Evolutionary conservation across 2,329 filamentous ascomycete species (phyloP), one percentile per base, ranked within the genome.

Genomic region (Sclerotinia minor): DNA sequence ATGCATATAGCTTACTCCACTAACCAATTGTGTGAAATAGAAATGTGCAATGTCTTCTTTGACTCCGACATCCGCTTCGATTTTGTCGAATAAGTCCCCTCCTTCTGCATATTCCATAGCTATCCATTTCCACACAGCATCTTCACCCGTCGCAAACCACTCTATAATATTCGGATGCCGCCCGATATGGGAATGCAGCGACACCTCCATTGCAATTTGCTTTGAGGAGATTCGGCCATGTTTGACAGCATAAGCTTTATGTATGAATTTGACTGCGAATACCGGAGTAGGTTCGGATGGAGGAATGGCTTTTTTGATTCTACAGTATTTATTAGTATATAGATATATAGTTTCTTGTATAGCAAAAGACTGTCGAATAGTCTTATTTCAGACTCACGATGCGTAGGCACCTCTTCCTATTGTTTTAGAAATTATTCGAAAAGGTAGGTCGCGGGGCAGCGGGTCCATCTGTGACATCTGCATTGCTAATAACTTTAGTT

Each of bases 11-110:
- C 90, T 90, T 70, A 98, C 91, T 11, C 94, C 95, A 76, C 89
- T 89, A 74, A 98, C 86, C 70, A 99, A 85, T 80, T 99, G 95
- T 3, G 89, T 86, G 78, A 99, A 99, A 81, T 98, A 99, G 70
- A 97, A 87, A 78, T 99, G 96, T 45, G 95, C 94, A 76, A 99
- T 92, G 77, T 98, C 92, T 78, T 96, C 89, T 8, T 90, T 87
- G n/a, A 98, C 92, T 59, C 95, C 95, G 55, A 94, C 92, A 78
- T 99, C 95, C 24, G 95, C 94, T 80, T 99, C 96, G 74, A 99
- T 98, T 83, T 99, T 99, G 87, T 99, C 95, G 79, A 99, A 99
- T 9, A 99, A 84, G 77, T 99, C 95, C 15, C 95, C 95, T 53
- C 95, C 95, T 74, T 96, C 92, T 57, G 95, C 95, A 73, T 92